These are phyloP conservation scores for Russula dissimulans DNA, from an alignment of 768 basidiomycete genomes.

Conservation along the genomic window DNA sequence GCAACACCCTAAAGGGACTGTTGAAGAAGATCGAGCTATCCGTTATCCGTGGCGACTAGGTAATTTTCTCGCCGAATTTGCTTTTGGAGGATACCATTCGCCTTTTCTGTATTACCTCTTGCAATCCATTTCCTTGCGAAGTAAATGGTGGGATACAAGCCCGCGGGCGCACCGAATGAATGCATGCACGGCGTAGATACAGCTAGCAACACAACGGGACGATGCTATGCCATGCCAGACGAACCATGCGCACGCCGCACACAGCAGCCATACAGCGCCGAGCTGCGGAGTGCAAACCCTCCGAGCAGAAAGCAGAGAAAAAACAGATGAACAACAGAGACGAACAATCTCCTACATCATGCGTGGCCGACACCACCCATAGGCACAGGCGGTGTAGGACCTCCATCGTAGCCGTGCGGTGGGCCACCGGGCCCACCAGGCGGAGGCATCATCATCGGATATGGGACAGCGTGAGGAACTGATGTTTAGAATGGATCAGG, in stretches of 20 bases:
- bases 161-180: neutral
- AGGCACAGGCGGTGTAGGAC: constrained; percentile 56
- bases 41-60: constrained; percentile 27
- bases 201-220: neutral
- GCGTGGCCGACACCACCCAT: constrained; percentile 68
- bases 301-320: constrained; percentile 15
- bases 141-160: constrained; percentile 4
- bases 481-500: neutral
- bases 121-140: neutral
- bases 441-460: constrained; percentile 89
- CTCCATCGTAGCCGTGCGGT: constrained; percentile 66
- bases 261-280: neutral
- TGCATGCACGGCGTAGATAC: constrained; percentile 14
- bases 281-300: neutral
- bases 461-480: constrained; percentile 83
- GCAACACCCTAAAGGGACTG: constrained; percentile 69
- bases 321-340: constrained; percentile 8
- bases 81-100: neutral
- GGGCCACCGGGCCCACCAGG: constrained; percentile 56
- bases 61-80: neutral
- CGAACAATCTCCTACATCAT: constrained; percentile 27
- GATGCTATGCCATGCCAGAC: constrained; percentile 2
- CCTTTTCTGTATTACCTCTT: neutral
- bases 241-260: neutral
- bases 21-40: constrained; percentile 74